A percentile compares a stretch with the other conserved stretches of the same genome.
These are phyloP conservation scores for Diplodia corticola DNA, from an alignment of 2,329 filamentous ascomycete species.

Conservation along the genomic window DNA sequence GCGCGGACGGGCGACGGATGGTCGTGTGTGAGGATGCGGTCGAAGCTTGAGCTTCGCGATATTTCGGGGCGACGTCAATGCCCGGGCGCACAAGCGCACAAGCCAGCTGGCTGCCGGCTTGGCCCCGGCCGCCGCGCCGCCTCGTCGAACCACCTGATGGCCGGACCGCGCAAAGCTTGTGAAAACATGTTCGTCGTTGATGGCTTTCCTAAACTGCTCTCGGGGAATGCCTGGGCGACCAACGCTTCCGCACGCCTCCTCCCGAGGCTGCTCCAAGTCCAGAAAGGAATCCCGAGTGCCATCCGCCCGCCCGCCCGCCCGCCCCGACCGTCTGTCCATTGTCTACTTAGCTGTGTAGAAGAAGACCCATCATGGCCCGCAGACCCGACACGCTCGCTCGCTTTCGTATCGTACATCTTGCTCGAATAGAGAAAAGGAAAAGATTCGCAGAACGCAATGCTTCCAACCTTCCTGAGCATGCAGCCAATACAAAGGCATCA, in stretches of 20 bases:
- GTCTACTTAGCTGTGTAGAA: not conserved
- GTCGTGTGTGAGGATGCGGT: not conserved
- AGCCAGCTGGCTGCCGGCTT: constrained; percentile 11
- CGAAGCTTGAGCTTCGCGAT: constrained; percentile 16
- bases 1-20: not conserved
- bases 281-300: not conserved
- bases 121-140: not conserved
- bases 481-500: constrained; percentile 20
- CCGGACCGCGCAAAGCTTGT: not conserved
- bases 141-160: constrained; percentile 6
- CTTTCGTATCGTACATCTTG: constrained; percentile 19
- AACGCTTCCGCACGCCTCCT: not conserved
- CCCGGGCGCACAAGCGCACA: constrained; percentile 13
- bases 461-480: constrained; percentile 19
- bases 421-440: constrained; percentile 4
- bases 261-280: not conserved
- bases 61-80: constrained; percentile 22
- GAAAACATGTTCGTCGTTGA: constrained; percentile 15
- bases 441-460: constrained; percentile 19
- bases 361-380: constrained; percentile 7
- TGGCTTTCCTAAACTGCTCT: constrained; percentile 13
- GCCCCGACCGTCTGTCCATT: not conserved
- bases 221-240: not conserved
- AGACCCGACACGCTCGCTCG: constrained; percentile 3
- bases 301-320: not conserved